Evolutionary conservation across 306 rosid species (phyloP).

Genomic region (Gillenia trifoliata): DNA sequence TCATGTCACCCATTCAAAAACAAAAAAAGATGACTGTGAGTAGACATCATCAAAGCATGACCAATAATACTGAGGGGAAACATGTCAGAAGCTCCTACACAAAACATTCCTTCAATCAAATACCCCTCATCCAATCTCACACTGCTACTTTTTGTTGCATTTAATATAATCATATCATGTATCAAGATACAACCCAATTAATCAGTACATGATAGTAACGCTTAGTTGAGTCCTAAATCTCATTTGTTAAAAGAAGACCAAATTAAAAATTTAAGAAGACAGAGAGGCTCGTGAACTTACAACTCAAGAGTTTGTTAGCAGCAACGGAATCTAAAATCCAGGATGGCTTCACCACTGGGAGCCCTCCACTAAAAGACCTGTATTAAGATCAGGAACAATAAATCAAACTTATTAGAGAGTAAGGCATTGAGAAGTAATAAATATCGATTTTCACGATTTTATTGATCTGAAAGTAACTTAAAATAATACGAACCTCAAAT

Average conservation of each 20-base stretch:
- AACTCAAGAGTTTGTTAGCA: constrained; percentile 69
- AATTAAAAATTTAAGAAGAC: constrained; percentile 4
- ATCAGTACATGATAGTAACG: not conserved
- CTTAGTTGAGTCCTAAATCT: not conserved
- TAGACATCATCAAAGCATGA: constrained; percentile 4
- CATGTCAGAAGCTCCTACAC: constrained; percentile 1
- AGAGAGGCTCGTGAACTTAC: constrained; percentile 41
- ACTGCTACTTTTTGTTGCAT: not conserved
- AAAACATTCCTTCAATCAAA: not conserved
- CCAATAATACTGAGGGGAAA: not conserved
- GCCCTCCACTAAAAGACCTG: constrained; percentile 88
- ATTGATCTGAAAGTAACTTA: not conserved
- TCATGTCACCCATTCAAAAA: not conserved
- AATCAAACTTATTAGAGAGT: not conserved
- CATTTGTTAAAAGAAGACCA: not conserved
- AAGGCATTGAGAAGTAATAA: not conserved
- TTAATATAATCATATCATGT: not conserved
- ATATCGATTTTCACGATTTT: not conserved
- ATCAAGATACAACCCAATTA: not conserved
- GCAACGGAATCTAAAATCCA: constrained; percentile 90
- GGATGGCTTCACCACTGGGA: constrained; percentile 84
- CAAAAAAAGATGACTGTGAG: not conserved
- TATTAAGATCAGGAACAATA: constrained; percentile 22
- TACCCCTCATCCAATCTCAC: not conserved
- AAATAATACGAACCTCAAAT: constrained; percentile 53